Base-by-base conservation (phyloP, 257 asterid genomes). In the Prunella vulgaris region DNA sequence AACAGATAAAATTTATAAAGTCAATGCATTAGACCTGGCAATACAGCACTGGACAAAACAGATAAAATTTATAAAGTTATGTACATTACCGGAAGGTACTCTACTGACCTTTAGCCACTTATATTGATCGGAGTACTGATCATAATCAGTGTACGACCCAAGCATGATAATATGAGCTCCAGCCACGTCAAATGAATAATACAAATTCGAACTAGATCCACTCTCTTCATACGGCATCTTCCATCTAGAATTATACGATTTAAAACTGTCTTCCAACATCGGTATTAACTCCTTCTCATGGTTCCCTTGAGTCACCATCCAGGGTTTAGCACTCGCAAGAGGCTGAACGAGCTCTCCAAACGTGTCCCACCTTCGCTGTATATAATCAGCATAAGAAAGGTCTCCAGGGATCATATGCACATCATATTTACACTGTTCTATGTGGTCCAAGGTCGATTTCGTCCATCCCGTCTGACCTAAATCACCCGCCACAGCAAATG, bases 291-390 rank as follows among this genome's bases (percentile, higher is more conserved):
- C 99, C 88, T 87, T 84, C 83, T 94, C 99, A 51, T 89, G 99
- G 81, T 94, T 91, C 68, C 99, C 99, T 78, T 91, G 95, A 10
- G 99, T 91, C 80, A 94, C 99, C 99, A 94, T 94, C 99, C 99
- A 94, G 1, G 99, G 99, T 33, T 93, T 89, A 25, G 88, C 69
- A 71, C 99, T 94, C 2, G 99, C 99, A 58, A 91, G 89, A 2
- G 97, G 99, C 84, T 94, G 89, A 71, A 94, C 96, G 61, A 94
- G 84, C 79, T 86, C 84, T 24, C 99, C 99, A 44, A 89, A 94
- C 0, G 98, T 86, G 79, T 94, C 99, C 99, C 99, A 94, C 80
- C 70, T 82, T 44, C 21, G 70, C 68, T 94, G 99, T 56, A 91
- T 51, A 65, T 85, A 87, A 80, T 94, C 96, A 38, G 99, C 99